phyloP scores from a whole-genome alignment of 805 yeast genomes.

The Saturnispora zaruensis region DNA sequence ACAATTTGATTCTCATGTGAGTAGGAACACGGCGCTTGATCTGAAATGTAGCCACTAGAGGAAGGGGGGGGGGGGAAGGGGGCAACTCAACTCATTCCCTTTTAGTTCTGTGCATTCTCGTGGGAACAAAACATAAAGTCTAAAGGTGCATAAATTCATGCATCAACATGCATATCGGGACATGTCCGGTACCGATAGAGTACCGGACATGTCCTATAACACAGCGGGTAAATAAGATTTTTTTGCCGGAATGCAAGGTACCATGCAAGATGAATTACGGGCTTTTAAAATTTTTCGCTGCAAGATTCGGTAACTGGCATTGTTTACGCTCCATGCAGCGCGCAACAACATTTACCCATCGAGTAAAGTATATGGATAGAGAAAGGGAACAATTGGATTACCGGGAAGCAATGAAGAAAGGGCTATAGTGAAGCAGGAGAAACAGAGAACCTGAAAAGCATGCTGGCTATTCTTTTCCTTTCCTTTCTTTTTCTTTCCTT shows the following conservation, averaged over 20 bases:
- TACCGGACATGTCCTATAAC: too few relatives aligned
- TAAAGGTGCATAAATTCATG: neutral
- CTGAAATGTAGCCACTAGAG: too few relatives aligned
- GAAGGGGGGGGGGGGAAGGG: too few relatives aligned
- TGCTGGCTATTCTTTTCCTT: neutral
- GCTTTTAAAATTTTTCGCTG: neutral
- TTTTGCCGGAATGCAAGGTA: neutral
- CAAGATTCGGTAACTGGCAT: neutral
- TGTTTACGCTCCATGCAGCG: neutral
- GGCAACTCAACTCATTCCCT: neutral
- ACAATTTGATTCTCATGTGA: too few relatives aligned
- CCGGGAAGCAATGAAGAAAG: neutral
- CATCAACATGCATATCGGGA: neutral
- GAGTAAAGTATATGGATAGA: neutral
- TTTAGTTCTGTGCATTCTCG: neutral
- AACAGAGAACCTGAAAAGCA: neutral
- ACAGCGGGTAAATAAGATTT: neutral
- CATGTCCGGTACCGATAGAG: neutral
- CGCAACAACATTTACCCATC: neutral
- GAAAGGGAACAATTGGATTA: neutral
- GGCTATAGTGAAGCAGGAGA: neutral
- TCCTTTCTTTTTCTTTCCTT: neutral
- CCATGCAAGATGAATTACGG: neutral
- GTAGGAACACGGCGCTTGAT: neutral
- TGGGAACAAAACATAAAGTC: neutral